Evolutionary conservation across 495 filamentous ascomycete genomes (phyloP).

Genomic region (Hypoxylon perforatum): DNA sequence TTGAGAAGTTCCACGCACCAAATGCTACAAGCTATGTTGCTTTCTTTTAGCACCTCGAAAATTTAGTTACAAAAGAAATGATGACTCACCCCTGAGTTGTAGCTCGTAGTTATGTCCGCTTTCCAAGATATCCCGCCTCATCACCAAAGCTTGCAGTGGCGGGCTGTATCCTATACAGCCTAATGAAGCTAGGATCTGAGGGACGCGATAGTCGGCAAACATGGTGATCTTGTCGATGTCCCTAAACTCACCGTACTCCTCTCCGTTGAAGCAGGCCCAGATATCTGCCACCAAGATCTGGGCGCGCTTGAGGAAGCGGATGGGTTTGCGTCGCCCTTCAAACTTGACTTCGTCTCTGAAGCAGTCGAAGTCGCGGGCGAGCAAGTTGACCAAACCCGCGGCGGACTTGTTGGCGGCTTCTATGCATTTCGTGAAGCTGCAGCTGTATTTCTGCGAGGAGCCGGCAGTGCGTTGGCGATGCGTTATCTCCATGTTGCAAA

Average conservation of each 20-base stretch:
- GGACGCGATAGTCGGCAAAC: slow-evolving; percentile 98
- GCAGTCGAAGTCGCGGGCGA: slow-evolving; percentile 82
- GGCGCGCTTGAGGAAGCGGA: slow-evolving; percentile 90
- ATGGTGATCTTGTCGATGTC: slow-evolving; percentile 97
- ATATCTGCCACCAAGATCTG: slow-evolving; percentile 96
- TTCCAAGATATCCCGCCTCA: slow-evolving; percentile 68
- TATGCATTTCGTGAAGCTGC: slow-evolving; percentile 79
- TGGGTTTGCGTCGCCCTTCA: slow-evolving; percentile 70
- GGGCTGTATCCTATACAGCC: slow-evolving; percentile 88
- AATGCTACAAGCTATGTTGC: slow-evolving; percentile 73
- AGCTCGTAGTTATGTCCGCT: slow-evolving; percentile 84
- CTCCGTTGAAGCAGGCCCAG: slow-evolving; percentile 92
- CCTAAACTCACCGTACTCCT: slow-evolving; percentile 80
- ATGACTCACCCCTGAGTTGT: slow-evolving; percentile 80
- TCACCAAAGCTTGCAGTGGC: slow-evolving; percentile 75
- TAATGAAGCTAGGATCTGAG: slow-evolving; percentile 88
- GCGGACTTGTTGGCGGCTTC: slow-evolving; percentile 81
- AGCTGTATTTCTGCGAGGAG: slow-evolving; percentile 76
- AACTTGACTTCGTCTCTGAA: slow-evolving; percentile 84
- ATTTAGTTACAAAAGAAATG: background rate
- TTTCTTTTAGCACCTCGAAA: slow-evolving; percentile 5
- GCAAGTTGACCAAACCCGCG: slow-evolving; percentile 81
- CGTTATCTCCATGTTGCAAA: slow-evolving; percentile 34
- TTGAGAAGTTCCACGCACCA: slow-evolving; percentile 93
- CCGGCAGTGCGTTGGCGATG: slow-evolving; percentile 44